phyloP scores from a whole-genome alignment of 2,329 filamentous ascomycete genomes.

The Aspergillus sp. region DNA sequence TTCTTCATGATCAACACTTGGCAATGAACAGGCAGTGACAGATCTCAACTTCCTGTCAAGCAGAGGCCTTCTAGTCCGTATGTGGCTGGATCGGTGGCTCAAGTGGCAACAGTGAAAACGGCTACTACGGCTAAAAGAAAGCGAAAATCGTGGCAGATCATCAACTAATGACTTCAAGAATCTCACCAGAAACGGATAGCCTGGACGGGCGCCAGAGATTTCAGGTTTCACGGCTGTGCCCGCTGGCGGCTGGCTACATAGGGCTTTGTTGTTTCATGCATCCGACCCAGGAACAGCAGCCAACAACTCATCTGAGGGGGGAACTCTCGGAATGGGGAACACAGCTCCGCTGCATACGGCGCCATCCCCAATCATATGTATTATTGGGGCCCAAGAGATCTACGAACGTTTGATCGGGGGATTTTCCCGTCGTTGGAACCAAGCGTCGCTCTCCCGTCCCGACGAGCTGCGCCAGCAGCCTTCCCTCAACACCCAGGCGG shows the following conservation, averaged over 20 bases:
- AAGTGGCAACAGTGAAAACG: background rate
- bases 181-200: background rate
- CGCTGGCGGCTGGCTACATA: slow-evolving; percentile 28
- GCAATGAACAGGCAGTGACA: slow-evolving; percentile 17
- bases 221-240: slow-evolving; percentile 16
- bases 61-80: background rate
- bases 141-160: background rate
- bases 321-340: background rate
- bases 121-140: background rate
- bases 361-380: slow-evolving; percentile 2
- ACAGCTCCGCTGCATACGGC: slow-evolving; percentile 1
- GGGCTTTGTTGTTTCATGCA: slow-evolving; percentile 22
- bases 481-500: background rate
- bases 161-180: background rate
- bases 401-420: slow-evolving; percentile 13
- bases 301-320: background rate
- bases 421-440: background rate
- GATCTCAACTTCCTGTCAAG: slow-evolving; percentile 14
- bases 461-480: background rate
- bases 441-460: background rate
- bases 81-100: slow-evolving; percentile 7
- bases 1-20: slow-evolving; percentile 5
- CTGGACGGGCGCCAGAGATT: background rate
- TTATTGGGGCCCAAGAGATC: slow-evolving; percentile 1
- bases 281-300: slow-evolving; percentile 4